Conservation (phyloP, 108 stramenopile genomes). For the Cyclotella baltica region DNA sequence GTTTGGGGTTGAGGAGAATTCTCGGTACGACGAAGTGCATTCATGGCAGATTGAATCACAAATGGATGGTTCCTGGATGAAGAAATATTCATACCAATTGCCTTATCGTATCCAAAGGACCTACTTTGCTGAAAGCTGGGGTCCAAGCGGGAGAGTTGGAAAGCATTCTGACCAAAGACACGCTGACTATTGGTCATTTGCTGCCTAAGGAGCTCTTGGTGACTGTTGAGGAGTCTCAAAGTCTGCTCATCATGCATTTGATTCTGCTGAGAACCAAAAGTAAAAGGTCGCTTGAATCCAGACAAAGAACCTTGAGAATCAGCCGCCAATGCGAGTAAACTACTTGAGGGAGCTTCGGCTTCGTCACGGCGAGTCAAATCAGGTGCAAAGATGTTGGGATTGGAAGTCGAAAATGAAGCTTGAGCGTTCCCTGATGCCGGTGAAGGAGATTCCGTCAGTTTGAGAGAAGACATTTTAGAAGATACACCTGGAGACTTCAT, state of each 20-base stretch:
- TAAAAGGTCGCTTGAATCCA: conserved; percentile 1
- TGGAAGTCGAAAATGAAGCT: neutral
- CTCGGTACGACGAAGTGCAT: conserved; percentile 24
- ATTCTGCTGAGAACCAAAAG: neutral
- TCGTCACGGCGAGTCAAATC: conserved; percentile 1
- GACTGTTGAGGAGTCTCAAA: neutral
- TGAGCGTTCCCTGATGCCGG: neutral
- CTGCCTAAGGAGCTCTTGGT: neutral
- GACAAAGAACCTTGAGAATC: neutral
- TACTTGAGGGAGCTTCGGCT: neutral
- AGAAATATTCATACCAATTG: conserved; percentile 16
- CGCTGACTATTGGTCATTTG: neutral
- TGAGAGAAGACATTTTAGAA: neutral
- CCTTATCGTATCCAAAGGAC: neutral
- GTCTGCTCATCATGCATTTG: neutral
- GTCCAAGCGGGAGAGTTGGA: neutral
- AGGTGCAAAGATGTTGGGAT: neutral
- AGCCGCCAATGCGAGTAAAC: neutral
- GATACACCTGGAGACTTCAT: neutral
- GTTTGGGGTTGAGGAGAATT: neutral
- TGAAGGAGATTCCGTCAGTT: neutral
- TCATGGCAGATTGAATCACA: conserved; percentile 23
- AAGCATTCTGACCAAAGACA: neutral
- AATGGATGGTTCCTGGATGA: conserved; percentile 15
- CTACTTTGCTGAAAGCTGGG: neutral